Percentiles rank a stretch among this genome's conserved stretches.
Conservation (phyloP, 208 protist genomes). For the Wallacemonas sp. region DNA sequence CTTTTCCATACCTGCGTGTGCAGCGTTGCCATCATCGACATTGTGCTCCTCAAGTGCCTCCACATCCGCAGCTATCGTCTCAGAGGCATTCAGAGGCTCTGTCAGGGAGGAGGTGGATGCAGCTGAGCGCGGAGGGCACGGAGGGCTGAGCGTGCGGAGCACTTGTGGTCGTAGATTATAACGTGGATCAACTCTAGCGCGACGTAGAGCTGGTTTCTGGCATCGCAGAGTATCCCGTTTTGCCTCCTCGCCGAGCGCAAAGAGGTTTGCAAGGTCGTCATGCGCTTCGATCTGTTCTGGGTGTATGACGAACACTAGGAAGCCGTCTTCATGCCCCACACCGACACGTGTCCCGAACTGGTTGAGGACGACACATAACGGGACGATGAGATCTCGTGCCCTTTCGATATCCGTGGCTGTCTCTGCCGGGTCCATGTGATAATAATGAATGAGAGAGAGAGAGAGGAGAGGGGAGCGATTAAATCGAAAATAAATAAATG, state of each 20-base stretch:
- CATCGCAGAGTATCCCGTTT: neutral
- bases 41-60: no score
- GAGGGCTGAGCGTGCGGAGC: neutral
- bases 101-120: neutral
- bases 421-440: no score
- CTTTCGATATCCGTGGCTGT: no score
- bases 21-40: no score
- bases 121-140: no score
- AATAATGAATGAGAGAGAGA: no score
- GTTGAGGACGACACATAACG: slow-evolving; percentile 61
- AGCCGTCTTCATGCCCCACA: slow-evolving; percentile 69
- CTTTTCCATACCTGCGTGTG: no score
- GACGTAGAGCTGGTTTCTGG: slow-evolving; percentile 20
- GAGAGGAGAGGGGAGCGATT: no score
- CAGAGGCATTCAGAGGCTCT: no score
- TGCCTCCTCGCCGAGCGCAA: neutral
- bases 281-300: neutral
- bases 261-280: slow-evolving; percentile 9
- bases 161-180: slow-evolving; percentile 33
- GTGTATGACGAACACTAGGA: slow-evolving; percentile 59
- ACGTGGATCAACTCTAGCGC: slow-evolving; percentile 29
- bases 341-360: slow-evolving; percentile 63
- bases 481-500: no score
- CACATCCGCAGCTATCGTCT: no score
- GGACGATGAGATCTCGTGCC: slow-evolving; percentile 3